phyloP scores from a whole-genome alignment of 306 rosid species.

The Calophaca sinica region DNA sequence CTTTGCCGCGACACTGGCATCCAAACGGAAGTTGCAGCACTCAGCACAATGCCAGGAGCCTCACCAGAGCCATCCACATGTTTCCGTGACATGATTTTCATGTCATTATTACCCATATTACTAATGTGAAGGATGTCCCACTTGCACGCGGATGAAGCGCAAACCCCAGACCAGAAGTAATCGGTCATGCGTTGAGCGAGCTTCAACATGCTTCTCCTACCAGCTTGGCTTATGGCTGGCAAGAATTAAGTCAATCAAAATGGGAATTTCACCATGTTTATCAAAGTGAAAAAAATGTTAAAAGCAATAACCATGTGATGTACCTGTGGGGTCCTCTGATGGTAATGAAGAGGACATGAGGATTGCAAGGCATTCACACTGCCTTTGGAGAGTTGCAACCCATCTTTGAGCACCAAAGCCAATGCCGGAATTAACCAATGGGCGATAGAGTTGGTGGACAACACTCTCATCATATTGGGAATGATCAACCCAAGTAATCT shows the following conservation, averaged over 20 bases:
- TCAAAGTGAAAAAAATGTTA: conserved; percentile 25
- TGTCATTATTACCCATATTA: conserved; percentile 52
- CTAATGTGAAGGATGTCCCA: conserved; percentile 69
- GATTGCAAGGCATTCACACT: conserved; percentile 68
- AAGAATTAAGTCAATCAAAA: conserved; percentile 38
- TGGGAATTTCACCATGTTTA: not conserved
- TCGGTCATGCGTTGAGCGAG: conserved; percentile 79
- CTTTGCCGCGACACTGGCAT: conserved; percentile 64
- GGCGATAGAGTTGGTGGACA: conserved; percentile 68
- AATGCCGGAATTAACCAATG: conserved; percentile 61
- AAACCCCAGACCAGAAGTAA: conserved; percentile 75
- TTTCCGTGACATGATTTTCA: conserved; percentile 68
- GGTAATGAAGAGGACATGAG: conserved; percentile 54
- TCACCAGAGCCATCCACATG: conserved; percentile 62
- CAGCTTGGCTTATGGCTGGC: conserved; percentile 55
- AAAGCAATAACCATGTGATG: not conserved
- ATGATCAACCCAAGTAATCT: conserved; percentile 96
- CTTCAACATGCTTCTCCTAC: conserved; percentile 68
- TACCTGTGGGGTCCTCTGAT: conserved; percentile 65
- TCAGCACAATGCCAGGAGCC: conserved; percentile 67
- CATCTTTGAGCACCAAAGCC: conserved; percentile 92
- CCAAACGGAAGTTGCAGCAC: conserved; percentile 89
- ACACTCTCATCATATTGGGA: conserved; percentile 74
- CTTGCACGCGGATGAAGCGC: conserved; percentile 57
- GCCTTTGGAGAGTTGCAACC: conserved; percentile 85